phyloP scores from a whole-genome alignment of 2,329 filamentous ascomycete genomes.

The Aschersonia sp. region DNA sequence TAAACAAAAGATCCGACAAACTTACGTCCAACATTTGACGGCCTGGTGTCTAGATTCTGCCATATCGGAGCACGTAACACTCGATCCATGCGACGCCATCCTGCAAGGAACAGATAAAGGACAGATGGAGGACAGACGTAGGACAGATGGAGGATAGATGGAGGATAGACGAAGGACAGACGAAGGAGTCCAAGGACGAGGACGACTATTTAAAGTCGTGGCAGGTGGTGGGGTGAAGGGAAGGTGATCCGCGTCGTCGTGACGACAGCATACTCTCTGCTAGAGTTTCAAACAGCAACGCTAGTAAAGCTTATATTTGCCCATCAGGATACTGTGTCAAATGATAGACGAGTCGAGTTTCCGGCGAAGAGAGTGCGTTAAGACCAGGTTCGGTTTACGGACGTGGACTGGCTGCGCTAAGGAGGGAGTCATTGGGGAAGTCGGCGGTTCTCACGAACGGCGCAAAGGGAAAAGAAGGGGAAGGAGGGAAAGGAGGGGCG shows the following conservation, averaged over 20 bases:
- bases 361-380: constrained; percentile 12
- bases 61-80: too few relatives aligned
- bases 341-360: constrained; percentile 19
- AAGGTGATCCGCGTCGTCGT: constrained; percentile 10
- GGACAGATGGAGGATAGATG: neutral
- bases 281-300: too few relatives aligned
- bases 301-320: too few relatives aligned
- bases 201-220: constrained; percentile 2
- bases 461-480: neutral
- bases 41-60: too few relatives aligned
- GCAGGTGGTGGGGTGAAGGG: constrained; percentile 1
- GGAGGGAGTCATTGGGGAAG: constrained; percentile 21
- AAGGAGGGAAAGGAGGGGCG: neutral
- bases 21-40: too few relatives aligned
- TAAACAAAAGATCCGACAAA: too few relatives aligned
- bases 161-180: neutral
- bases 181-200: neutral
- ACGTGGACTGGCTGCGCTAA: constrained; percentile 18
- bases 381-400: constrained; percentile 20
- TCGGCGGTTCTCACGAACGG: constrained; percentile 9
- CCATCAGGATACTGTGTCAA: constrained; percentile 4
- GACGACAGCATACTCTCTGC: constrained; percentile 19
- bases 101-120: neutral
- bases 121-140: neutral
- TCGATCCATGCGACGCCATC: too few relatives aligned